Percentiles rank a stretch among this genome's conserved stretches.
These are phyloP conservation scores for Solanum ahanhuiri DNA, from an alignment of 257 asterid genomes.

Conservation along the genomic window DNA sequence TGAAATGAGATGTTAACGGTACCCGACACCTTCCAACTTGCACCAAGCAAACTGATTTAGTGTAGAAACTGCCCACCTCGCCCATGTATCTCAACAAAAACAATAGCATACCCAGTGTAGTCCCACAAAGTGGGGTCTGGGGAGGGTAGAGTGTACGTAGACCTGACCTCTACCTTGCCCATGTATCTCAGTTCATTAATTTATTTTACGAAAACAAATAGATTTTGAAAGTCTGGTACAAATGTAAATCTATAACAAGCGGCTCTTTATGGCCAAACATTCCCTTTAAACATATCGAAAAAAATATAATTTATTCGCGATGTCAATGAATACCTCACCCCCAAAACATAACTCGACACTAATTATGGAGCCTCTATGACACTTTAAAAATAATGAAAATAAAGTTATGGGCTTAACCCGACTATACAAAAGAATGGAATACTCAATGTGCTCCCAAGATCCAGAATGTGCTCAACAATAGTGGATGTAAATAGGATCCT, in stretches of 20 bases:
- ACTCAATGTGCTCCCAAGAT: neutral
- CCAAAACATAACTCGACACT: neutral
- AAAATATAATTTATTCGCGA: neutral
- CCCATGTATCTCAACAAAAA: neutral
- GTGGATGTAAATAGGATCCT: neutral
- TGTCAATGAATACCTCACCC: neutral
- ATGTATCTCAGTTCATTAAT: neutral
- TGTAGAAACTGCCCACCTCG: neutral
- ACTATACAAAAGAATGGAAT: neutral
- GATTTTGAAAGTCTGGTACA: neutral
- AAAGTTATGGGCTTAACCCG: neutral
- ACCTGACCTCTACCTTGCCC: neutral
- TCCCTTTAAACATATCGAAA: neutral
- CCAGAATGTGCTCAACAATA: neutral
- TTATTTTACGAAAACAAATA: neutral
- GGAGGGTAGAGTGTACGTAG: neutral
- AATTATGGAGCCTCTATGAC: neutral
- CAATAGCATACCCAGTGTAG: neutral
- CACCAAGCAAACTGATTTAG: neutral
- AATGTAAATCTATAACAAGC: neutral
- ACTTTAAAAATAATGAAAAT: neutral
- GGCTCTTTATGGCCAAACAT: neutral
- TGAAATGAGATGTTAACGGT: neutral
- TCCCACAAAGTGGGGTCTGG: neutral
- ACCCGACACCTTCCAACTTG: neutral